Base-by-base conservation (phyloP, 305 asterid genomes). In the Rubia peregrina region DNA sequence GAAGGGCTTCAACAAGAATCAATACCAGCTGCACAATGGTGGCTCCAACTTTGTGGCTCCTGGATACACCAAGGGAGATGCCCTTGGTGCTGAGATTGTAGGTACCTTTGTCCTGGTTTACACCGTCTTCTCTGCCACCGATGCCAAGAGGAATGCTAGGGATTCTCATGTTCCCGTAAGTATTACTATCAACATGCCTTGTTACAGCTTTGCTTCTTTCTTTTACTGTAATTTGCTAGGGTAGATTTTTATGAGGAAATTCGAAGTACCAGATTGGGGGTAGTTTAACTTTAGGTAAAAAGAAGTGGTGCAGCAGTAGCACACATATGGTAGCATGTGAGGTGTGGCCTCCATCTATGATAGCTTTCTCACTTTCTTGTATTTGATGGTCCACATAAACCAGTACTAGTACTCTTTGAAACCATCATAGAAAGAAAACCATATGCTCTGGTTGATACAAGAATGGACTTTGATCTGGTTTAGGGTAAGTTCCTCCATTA, bases 131-230 rank as follows among this genome's bases (percentile, higher is more conserved):
- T 90, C 97, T 8, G 97, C 97, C 57, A 91, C 96, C 10, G 97
- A 91, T 78, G 96, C 95, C 82, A 91, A 91, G 87, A 87, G 97
- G 77, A 91, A 73, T 19, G 96, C 97, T 68, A 80, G 95, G 84
- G 95, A 91, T 81, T 91, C 97, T 0, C 97, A 91, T 79, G 96
- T 91, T 56, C 97, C 96, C 17, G 97, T 89, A 86, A n/a, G 88
- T 74, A 16, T 21, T 55, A 6, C 19, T 21, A 16, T 51, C 57
- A 16, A 17, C 3, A 30, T 16, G 16, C 57, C 16, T 16, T 16
- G 57, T 51, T 51, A 51, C 19, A 51, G 53, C 53, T 48, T 48
- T 51, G 57, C 21, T n/a, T 12, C 16, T 51, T 51, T 51, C 57
- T n/a, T 16, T 16, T 0, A n/a, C 38, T 59, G 64, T 26, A 3